Base-by-base conservation (phyloP, 1,284 basidiomycete species). In the Cutaneotrichosporon sp. region DNA sequence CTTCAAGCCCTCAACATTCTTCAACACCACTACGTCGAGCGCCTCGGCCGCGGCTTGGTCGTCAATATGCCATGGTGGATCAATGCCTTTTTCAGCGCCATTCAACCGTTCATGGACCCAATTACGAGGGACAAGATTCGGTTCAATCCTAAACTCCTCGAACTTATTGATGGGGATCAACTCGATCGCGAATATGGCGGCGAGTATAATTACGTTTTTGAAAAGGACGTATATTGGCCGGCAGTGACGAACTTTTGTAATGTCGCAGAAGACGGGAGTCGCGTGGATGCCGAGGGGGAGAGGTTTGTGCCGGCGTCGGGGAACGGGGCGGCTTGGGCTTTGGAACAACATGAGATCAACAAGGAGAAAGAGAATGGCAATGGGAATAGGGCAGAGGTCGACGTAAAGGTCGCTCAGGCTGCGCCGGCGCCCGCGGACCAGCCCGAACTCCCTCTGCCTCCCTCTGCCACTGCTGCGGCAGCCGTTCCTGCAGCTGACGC, bases 121-220 rank as follows among this genome's bases (percentile, higher is more conserved):
- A 86, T 93, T 51, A 96, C 93, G 0, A 85, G 90, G 61, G 91
- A 92, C 72, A 96, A 96, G 89, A 91, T 92, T 86, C 87, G 88
- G 36, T 95, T 96, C 80, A 94, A 96, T 75, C 91, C 91, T 7
- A 84, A 90, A 70, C 83, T 95, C 13, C 79, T 84, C 26, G 89
- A 91, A 63, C 86, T 93, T 49, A 85, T 95, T 30, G 88, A 90
- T 2, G 80, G 80, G 6, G 85, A 86, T 14, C 92, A 95, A 69
- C 86, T 96, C 9, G 90, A 92, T 72, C 85, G 86, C 2, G 89
- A 91, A 71, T 91, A 92, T 71, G 91, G 91, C 18, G 92, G 93
- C 4, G 83, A 86, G 9, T 87, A 89, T 76, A 84, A 87, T 65
- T 93, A 86, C 72, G 84, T 90, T 72, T 95, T 90, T 74, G 87